Evolutionary conservation across 23 red algal species (phyloP).

Genomic region (Gracilaria gracilis): DNA sequence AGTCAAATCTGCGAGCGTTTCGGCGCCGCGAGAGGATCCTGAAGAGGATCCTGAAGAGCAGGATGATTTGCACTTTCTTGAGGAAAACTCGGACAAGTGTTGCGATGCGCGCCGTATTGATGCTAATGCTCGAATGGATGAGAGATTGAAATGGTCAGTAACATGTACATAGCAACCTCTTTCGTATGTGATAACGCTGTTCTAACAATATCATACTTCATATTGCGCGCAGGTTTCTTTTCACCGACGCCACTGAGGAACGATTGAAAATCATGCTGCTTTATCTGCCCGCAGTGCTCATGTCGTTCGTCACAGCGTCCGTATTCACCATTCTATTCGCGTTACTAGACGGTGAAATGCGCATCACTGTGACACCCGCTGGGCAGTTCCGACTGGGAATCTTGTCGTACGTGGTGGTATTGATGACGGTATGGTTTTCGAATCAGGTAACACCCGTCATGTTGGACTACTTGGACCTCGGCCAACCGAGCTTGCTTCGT

Average conservation of each 20-base stretch:
- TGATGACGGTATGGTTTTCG: conserved; percentile 84
- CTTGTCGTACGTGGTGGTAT: conserved; percentile 73
- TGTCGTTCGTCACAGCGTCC: conserved; percentile 73
- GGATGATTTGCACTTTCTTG: background rate
- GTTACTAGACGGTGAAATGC: conserved; percentile 93
- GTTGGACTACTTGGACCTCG: conserved; percentile 91
- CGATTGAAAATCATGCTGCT: conserved; percentile 90
- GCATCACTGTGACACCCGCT: conserved; percentile 71
- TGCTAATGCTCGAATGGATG: conserved; percentile 28
- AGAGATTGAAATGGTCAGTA: conserved; percentile 69
- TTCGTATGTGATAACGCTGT: background rate
- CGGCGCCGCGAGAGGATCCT: background rate
- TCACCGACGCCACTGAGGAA: conserved; percentile 90
- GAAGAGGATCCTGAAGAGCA: background rate
- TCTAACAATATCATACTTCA: background rate
- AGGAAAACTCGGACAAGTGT: background rate
- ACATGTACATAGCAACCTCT: background rate
- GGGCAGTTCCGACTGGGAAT: conserved; percentile 77
- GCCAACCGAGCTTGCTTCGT: conserved; percentile 77
- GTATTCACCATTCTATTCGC: conserved; percentile 84
- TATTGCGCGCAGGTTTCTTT: conserved; percentile 65
- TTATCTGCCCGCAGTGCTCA: conserved; percentile 89
- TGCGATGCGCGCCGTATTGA: conserved; percentile 47
- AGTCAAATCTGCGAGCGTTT: background rate
- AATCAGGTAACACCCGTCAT: conserved; percentile 91